Evolutionary conservation across 202 grass and related monocot species (phyloP), one percentile per base, ranked within the genome.

Genomic region (Brachypodium distachyon): DNA sequence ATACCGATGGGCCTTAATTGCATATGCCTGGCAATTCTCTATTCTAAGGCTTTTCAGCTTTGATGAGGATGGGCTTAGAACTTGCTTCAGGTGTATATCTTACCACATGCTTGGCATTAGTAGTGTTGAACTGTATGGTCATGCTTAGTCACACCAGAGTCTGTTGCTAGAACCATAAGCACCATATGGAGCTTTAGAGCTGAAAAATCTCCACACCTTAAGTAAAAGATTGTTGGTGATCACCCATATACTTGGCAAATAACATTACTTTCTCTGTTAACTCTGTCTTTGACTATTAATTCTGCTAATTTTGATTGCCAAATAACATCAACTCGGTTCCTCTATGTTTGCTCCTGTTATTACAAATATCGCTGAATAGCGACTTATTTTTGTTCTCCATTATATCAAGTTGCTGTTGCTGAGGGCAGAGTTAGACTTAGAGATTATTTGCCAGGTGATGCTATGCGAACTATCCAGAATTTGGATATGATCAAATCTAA

Each of bases 41-140:
- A 78, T 88, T 42, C 64, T 97, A 46, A 92, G 62, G 67, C 79
- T 97, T 72, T 88, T 97, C 68, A 84, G 85, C 81, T 33, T 86
- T 48, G 82, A 71, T 48, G 89, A 90, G 61, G 82, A 96, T 53
- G 93, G 63, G 89, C 85, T 85, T 81, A 80, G 42, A 92, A 88
- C 29, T 87, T 92, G 79, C 82, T 97, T 63, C 82, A 90, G 87
- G 93, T 97, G 80, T 48, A 59, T 31, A 71, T 64, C 28, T 56
- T 59, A 70, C 19, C 56, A 34, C 61, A 21, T 53, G 40, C 47
- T 36, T 77, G 47, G 5, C 38, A 53, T 78, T 48, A 67, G 42
- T 59, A 49, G 14, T 26, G 14, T 19, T 67, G 23, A 2, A 29
- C 12, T 40, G 25, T 50, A 6, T 31, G 21, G 29, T 70, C 49